phyloP scores from a whole-genome alignment of 2,329 filamentous ascomycete genomes.

The Diplodia intermedia region DNA sequence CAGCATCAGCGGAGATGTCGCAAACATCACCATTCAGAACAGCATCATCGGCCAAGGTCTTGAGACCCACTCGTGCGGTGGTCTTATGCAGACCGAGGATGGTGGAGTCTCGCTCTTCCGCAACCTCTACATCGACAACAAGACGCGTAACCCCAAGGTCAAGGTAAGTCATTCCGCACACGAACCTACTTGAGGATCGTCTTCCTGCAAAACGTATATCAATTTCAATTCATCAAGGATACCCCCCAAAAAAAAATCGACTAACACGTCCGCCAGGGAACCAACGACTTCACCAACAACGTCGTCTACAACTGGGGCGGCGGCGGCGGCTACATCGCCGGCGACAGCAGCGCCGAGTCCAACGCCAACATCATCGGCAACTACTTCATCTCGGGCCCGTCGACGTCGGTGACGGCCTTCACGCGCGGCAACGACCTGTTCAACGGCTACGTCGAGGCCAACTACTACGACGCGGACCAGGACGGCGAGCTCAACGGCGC shows the following conservation, averaged over 20 bases:
- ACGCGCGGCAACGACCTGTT: slow-evolving; percentile 63
- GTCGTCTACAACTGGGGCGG: slow-evolving; percentile 64
- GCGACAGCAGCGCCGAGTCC: slow-evolving; percentile 56
- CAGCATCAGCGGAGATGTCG: slow-evolving; percentile 56
- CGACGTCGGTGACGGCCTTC: slow-evolving; percentile 58
- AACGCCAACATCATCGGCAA: slow-evolving; percentile 63
- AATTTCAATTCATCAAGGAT: slow-evolving; percentile 39
- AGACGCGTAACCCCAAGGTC: slow-evolving; percentile 62
- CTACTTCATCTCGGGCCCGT: slow-evolving; percentile 64
- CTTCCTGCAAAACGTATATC: too few relatives aligned
- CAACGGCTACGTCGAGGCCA: slow-evolving; percentile 60
- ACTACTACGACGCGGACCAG: slow-evolving; percentile 60
- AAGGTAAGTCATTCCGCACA: slow-evolving; percentile 43
- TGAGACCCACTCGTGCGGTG: slow-evolving; percentile 61
- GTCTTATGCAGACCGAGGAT: slow-evolving; percentile 58
- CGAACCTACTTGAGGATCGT: too few relatives aligned
- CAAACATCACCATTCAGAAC: slow-evolving; percentile 60
- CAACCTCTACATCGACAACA: slow-evolving; percentile 65
- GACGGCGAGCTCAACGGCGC: slow-evolving; percentile 59
- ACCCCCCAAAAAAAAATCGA: too few relatives aligned
- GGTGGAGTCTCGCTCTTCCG: slow-evolving; percentile 60
- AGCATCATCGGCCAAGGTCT: slow-evolving; percentile 63
- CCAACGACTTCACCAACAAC: slow-evolving; percentile 61
- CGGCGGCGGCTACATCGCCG: slow-evolving; percentile 63
- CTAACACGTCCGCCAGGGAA: slow-evolving; percentile 41